Evolutionary conservation across 768 basidiomycete species (phyloP).

Genomic region (Nevesoporus exiguus): DNA sequence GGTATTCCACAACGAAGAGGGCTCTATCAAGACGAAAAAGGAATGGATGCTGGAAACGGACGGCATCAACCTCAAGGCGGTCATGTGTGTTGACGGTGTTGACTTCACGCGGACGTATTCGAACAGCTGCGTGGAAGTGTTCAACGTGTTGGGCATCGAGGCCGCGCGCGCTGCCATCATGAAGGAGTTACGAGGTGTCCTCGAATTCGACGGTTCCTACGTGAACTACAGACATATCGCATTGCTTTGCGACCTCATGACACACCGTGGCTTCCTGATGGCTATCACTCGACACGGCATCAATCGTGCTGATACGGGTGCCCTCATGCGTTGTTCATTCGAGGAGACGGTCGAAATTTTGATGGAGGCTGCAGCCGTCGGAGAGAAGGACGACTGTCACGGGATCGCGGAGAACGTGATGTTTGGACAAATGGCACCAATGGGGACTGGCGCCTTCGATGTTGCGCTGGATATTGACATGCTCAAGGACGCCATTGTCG

Average conservation of each 20-base stretch:
- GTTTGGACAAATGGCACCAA: conserved; percentile 99
- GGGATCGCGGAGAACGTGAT: conserved; percentile 99
- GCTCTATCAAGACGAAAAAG: conserved; percentile 56
- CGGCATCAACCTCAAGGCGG: conserved; percentile 91
- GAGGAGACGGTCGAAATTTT: conserved; percentile 99
- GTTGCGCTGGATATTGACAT: conserved; percentile 96
- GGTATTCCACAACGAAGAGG: conserved; percentile 59
- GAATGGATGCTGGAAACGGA: conserved; percentile 99
- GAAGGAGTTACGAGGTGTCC: conserved; percentile 90
- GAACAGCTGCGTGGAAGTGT: conserved; percentile 94
- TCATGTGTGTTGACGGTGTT: conserved; percentile 93
- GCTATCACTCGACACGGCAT: conserved; percentile 99
- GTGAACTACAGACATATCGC: conserved; percentile 98
- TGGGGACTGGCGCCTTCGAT: conserved; percentile 97
- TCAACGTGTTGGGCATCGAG: conserved; percentile 94
- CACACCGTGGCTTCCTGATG: conserved; percentile 91
- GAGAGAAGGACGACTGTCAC: conserved; percentile 97
- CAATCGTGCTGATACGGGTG: conserved; percentile 98
- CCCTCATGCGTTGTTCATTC: conserved; percentile 97
- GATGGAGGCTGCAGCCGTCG: conserved; percentile 97
- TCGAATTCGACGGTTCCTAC: conserved; percentile 99
- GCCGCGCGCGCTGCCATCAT: conserved; percentile 93
- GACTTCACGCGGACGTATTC: conserved; percentile 93
- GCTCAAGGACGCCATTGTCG: conserved; percentile 97
- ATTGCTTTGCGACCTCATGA: conserved; percentile 97